Base-by-base conservation (phyloP, 2,329 filamentous ascomycete species). In the Trichoderma sp. region DNA sequence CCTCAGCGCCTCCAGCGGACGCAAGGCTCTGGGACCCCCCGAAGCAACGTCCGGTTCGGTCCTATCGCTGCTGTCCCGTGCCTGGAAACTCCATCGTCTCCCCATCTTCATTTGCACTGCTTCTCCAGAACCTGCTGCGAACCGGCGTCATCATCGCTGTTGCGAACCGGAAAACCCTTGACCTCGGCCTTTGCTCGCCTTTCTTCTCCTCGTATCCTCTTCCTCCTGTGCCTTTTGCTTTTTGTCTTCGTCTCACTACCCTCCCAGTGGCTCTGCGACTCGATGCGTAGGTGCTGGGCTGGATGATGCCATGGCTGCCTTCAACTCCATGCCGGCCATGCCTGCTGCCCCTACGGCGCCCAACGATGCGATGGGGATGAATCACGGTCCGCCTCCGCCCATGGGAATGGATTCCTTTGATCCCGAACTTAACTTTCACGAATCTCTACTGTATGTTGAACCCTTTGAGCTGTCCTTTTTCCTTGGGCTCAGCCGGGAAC, bases 271-370 rank as follows among this genome's bases (percentile, higher is more conserved):
- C 29, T 65, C 29, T 66, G 71, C 72, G 72, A 65, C 67, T 76
- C 75, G 77, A 81, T 81, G 79, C 79, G 78, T 78, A 80, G 77
- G 79, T 82, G 77, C 78, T 77, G 78, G 78, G 79, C 80, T 79
- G 77, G 81, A 83, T 81, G 79, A 89, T 89, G 88, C 85, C 81
- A 91, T 91, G 89, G 88, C 88, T 79, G 85, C 86, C 80, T 91
- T 87, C 85, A 90, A 89, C 83, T 85, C 88, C 81, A 88, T 90
- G 85, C 84, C 87, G 84, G 85, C 84, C 80, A 85, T 89, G 81
- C 83, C 85, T 78, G 83, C 86, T 82, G 81, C 85, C 79, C 66
- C 71, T 53, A 35, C 72, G 27, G 84, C 85, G 68, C 82, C 84
- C 77, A 84, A 82, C 81, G 87, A 89, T 78, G 80, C 83, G 78